phyloP scores from a whole-genome alignment of 2,329 filamentous ascomycete genomes.

The Gaeumannomyces tritici region DNA sequence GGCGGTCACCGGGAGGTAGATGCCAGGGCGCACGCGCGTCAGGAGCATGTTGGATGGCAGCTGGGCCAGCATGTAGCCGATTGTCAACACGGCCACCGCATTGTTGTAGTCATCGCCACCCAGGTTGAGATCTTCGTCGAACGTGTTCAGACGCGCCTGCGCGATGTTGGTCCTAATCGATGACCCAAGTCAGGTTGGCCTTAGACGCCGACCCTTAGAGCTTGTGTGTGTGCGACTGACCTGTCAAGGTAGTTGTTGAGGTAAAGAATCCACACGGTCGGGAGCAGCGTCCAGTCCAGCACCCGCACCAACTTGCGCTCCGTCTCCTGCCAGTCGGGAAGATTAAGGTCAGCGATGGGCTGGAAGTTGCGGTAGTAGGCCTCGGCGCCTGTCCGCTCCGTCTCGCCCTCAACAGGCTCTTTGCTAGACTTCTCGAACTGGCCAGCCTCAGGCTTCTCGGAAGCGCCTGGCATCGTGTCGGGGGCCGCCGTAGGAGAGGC shows the following conservation, averaged over 20 bases:
- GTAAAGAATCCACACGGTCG: slow-evolving; percentile 37
- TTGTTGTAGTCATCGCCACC: background rate
- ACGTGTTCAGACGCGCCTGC: slow-evolving; percentile 28
- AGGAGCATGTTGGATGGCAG: slow-evolving; percentile 16
- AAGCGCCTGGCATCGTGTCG: no score
- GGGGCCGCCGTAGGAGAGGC: background rate
- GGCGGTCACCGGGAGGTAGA: slow-evolving; percentile 27
- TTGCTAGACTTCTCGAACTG: background rate
- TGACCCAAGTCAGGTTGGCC: no score
- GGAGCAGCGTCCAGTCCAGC: slow-evolving; percentile 1
- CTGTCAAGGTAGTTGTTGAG: slow-evolving; percentile 50
- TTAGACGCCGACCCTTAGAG: no score
- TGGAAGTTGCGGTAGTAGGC: slow-evolving; percentile 1
- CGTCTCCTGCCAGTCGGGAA: background rate
- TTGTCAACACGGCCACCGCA: background rate
- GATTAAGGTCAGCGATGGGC: background rate
- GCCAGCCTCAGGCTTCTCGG: background rate
- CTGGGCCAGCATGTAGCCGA: slow-evolving; percentile 7
- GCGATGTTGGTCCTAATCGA: no score
- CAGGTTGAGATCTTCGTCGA: slow-evolving; percentile 30
- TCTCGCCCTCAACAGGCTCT: background rate
- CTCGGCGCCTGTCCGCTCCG: background rate
- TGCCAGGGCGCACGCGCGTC: slow-evolving; percentile 16
- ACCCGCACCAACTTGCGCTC: background rate
- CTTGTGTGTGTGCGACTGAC: no score